Percentiles rank a stretch among this genome's conserved stretches.
Conservation (phyloP, 1,139 yeast species). For the Yamadazyma membranifaciens region DNA sequence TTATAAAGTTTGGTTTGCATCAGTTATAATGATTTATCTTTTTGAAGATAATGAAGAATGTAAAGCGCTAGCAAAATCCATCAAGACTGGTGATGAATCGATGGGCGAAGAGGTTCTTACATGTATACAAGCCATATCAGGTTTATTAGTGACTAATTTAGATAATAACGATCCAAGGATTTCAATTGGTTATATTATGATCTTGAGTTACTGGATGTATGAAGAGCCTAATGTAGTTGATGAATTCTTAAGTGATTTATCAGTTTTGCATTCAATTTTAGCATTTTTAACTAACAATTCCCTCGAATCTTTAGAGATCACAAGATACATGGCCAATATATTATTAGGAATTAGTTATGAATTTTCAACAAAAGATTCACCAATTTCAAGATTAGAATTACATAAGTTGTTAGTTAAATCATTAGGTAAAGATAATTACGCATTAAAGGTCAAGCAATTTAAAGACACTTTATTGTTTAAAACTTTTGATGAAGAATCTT, state of each 20-base stretch:
- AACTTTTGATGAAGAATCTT: slow-evolving; percentile 48
- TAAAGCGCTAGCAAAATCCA: slow-evolving; percentile 47
- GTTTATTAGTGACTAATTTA: slow-evolving; percentile 67
- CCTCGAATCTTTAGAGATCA: slow-evolving; percentile 54
- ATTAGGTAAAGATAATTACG: slow-evolving; percentile 81
- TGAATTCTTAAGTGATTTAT: slow-evolving; percentile 68
- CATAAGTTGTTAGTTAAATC: slow-evolving; percentile 61
- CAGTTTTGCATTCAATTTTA: slow-evolving; percentile 65
- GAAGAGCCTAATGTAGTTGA: slow-evolving; percentile 76
- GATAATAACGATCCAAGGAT: slow-evolving; percentile 70
- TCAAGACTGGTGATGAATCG: slow-evolving; percentile 66
- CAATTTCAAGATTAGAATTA: slow-evolving; percentile 64
- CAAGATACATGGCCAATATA: slow-evolving; percentile 74
- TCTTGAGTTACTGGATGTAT: slow-evolving; percentile 73
- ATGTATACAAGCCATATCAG: slow-evolving; percentile 79
- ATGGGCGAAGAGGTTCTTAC: slow-evolving; percentile 73
- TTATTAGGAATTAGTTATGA: slow-evolving; percentile 80
- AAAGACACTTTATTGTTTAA: slow-evolving; percentile 57
- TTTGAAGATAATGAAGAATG: slow-evolving; percentile 58
- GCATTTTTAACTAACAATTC: slow-evolving; percentile 65
- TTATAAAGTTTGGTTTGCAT: slow-evolving; percentile 83
- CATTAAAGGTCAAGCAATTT: slow-evolving; percentile 71
- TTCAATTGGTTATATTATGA: slow-evolving; percentile 74
- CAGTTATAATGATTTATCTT: slow-evolving; percentile 60
- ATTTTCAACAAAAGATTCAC: slow-evolving; percentile 71